Evolutionary conservation across 495 filamentous ascomycete genomes (phyloP), one percentile per base, ranked within the genome.

Genomic region (Penicilliopsis zonata): DNA sequence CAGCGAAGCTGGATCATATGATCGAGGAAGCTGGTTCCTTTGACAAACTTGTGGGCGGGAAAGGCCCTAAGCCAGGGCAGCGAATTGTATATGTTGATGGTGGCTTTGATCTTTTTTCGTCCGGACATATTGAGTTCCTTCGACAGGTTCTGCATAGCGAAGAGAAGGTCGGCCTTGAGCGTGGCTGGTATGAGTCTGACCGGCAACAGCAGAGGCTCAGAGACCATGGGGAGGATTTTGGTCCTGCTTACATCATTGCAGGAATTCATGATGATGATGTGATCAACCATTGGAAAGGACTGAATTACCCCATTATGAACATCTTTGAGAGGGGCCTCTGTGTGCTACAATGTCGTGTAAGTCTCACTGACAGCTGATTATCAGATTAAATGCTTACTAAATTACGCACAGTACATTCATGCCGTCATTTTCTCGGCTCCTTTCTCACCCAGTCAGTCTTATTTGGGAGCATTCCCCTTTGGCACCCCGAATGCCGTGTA

Each of bases 251-350:
- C 50, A 69, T 99, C 28, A 73, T 96, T 40, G 86, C 81, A 4
- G 90, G 90, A 16, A 76, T 99, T 17, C 92, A 99, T 49, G 80
- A 92, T 47, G 90, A 99, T 55, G 70, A 78, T 38, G 86, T 88
- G 25, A 90, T 99, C 50, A 96, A 96, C 55, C 54, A 76, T 43
- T 88, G 82, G 81, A 95, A 96, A 59, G 87, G 92, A 7, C 62
- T 94, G 41, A 99, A 99, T 55, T 96, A 95, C 51, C 90, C 90
- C 1, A 95, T 99, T 52, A 99, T 96, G 90, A 95, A 94, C 59
- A 85, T 96, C 23, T 93, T 86, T 45, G 90, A 99, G 66, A 77
- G 90, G 30, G 85, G 85, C 4, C 75, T 99, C 13, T 96, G 90
- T 53, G 90, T 95, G 24, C 68, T 95, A 19, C 90, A 96, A 44